A percentile compares a stretch with the other conserved stretches of the same genome.
Evolutionary conservation across 176 grass and related monocot species (phyloP).

Genomic region (Rhynchospora tenuis): DNA sequence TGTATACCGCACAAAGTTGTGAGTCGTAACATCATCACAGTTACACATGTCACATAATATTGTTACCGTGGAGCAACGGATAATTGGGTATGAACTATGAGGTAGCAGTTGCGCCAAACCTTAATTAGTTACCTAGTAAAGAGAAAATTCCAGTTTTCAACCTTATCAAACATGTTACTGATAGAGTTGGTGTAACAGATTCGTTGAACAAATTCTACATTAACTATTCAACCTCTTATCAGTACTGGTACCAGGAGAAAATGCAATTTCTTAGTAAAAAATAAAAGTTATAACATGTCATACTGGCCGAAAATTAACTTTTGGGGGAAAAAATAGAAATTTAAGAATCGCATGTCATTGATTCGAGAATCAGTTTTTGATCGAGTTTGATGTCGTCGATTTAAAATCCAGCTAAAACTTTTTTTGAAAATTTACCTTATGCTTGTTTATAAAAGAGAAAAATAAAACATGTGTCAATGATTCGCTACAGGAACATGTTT

Average conservation of each 20-base stretch:
- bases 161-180: background rate
- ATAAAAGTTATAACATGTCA: background rate
- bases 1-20: background rate
- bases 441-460: no score
- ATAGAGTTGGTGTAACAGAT: background rate
- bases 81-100: background rate
- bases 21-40: background rate
- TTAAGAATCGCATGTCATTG: no score
- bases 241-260: background rate
- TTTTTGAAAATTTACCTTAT: no score
- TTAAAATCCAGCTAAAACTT: no score
- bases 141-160: background rate
- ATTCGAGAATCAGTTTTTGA: no score
- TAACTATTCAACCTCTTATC: no score
- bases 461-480: no score
- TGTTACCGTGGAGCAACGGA: background rate
- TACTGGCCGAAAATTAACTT: no score
- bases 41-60: background rate
- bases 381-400: no score
- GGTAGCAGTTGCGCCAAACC: background rate
- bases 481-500: background rate
- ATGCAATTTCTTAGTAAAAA: background rate
- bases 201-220: background rate
- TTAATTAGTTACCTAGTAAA: background rate
- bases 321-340: no score